These are phyloP conservation scores for Heritiera littoralis DNA, from an alignment of 345 rosid species.

Conservation along the genomic window DNA sequence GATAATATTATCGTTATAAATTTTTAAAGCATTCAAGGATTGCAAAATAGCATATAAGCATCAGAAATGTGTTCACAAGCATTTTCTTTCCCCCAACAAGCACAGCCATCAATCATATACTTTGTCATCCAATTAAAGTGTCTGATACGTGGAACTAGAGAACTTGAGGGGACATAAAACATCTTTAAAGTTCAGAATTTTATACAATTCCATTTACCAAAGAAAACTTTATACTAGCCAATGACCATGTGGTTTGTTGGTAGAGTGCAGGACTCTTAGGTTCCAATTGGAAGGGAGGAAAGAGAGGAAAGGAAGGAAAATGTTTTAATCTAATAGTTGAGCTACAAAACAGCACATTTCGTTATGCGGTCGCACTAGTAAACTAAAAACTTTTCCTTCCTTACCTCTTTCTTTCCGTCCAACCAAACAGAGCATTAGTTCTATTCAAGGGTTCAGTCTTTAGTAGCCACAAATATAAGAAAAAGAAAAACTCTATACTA, in stretches of 20 bases:
- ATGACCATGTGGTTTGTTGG: background rate
- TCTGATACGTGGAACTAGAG: background rate
- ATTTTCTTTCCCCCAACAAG: background rate
- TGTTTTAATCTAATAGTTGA: too few relatives aligned
- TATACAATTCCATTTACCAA: background rate
- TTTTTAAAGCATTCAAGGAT: constrained; percentile 1
- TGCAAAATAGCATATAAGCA: background rate
- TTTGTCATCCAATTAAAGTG: background rate
- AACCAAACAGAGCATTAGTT: too few relatives aligned
- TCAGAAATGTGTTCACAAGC: background rate
- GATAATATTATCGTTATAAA: background rate
- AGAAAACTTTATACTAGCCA: background rate
- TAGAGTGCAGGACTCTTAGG: background rate
- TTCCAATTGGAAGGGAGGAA: too few relatives aligned
- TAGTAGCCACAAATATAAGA: background rate
- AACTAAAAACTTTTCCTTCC: too few relatives aligned
- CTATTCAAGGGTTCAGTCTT: too few relatives aligned
- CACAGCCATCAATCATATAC: background rate
- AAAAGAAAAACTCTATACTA: background rate
- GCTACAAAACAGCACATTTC: too few relatives aligned
- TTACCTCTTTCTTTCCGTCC: too few relatives aligned
- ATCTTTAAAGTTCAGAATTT: background rate
- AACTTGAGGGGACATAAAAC: background rate
- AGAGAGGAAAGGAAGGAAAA: too few relatives aligned
- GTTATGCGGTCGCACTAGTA: background rate